These are phyloP conservation scores for Aciculoconidium aculeatum DNA, from an alignment of 805 yeast genomes.

Conservation along the genomic window DNA sequence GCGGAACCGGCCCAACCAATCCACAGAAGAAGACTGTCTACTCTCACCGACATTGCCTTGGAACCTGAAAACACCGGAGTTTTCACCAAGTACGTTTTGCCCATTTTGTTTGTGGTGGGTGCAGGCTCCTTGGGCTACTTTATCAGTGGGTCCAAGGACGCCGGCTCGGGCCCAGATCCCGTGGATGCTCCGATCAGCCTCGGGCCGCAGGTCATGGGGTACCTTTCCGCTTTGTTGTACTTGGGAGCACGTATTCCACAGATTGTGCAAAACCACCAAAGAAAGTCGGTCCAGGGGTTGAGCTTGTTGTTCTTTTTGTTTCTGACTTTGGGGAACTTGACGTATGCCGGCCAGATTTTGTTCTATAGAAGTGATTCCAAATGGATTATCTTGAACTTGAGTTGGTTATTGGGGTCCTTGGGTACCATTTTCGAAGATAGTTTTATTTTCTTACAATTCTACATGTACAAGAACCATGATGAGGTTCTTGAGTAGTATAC, in stretches of 20 bases:
- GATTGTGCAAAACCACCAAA: conserved; percentile 67
- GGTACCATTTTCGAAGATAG: conserved; percentile 74
- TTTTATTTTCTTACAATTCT: conserved; percentile 62
- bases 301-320: conserved; percentile 74
- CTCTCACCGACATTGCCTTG: conserved; percentile 44
- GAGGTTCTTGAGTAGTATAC: conserved; percentile 5
- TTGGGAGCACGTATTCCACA: conserved; percentile 75
- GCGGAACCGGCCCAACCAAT: conserved; percentile 20
- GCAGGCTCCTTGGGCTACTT: conserved; percentile 62
- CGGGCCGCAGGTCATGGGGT: conserved; percentile 68
- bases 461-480: conserved; percentile 40
- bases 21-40: conserved; percentile 45
- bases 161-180: conserved; percentile 14
- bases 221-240: conserved; percentile 61
- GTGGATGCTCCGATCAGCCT: conserved; percentile 25
- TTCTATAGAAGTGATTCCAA: conserved; percentile 56
- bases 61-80: conserved; percentile 44
- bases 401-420: conserved; percentile 75
- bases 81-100: conserved; percentile 49
- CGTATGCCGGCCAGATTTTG: conserved; percentile 70
- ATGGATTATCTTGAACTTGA: conserved; percentile 56
- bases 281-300: conserved; percentile 81
- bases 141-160: conserved; percentile 34
- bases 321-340: conserved; percentile 68
- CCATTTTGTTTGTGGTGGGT: conserved; percentile 53